Evolutionary conservation across 192 early-diverging fungal species (phyloP).

Genomic region (Backusella sp.): DNA sequence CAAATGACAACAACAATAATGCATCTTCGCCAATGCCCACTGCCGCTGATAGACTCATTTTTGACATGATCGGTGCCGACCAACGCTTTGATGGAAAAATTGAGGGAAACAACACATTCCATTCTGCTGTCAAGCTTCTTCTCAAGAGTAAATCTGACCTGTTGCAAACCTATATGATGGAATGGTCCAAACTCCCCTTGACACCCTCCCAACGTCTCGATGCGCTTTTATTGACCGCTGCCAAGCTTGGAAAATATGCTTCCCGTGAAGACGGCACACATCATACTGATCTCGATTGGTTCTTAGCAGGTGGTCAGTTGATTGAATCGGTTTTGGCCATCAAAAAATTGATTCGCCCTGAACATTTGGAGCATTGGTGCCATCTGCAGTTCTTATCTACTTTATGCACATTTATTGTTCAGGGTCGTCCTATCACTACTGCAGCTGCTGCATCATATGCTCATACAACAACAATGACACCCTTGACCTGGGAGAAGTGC

Average conservation of each 20-base stretch:
- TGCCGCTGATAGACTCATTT: neutral
- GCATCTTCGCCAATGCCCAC: neutral
- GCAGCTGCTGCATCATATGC: neutral
- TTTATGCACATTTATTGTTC: slow-evolving; percentile 20
- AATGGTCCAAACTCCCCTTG: neutral
- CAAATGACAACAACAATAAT: neutral
- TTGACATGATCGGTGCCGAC: slow-evolving; percentile 15
- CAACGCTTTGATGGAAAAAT: slow-evolving; percentile 25
- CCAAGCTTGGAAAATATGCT: neutral
- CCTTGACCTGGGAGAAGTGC: slow-evolving; percentile 9
- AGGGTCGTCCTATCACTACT: slow-evolving; percentile 15
- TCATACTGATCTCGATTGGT: slow-evolving; percentile 16
- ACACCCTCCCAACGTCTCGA: neutral
- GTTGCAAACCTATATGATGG: slow-evolving; percentile 15
- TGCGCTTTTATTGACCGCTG: neutral
- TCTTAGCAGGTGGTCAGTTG: slow-evolving; percentile 20
- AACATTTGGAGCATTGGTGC: neutral
- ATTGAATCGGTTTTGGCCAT: slow-evolving; percentile 19
- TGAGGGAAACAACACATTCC: slow-evolving; percentile 20
- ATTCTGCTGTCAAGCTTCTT: slow-evolving; percentile 13
- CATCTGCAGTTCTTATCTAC: slow-evolving; percentile 13
- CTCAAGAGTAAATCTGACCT: slow-evolving; percentile 21
- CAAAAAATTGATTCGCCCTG: neutral
- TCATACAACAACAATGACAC: neutral
- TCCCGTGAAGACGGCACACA: neutral